Percentiles rank a stretch among this genome's conserved stretches.
Conservation (phyloP, 106 monocot species). For the Dioscorea dumetorum region DNA sequence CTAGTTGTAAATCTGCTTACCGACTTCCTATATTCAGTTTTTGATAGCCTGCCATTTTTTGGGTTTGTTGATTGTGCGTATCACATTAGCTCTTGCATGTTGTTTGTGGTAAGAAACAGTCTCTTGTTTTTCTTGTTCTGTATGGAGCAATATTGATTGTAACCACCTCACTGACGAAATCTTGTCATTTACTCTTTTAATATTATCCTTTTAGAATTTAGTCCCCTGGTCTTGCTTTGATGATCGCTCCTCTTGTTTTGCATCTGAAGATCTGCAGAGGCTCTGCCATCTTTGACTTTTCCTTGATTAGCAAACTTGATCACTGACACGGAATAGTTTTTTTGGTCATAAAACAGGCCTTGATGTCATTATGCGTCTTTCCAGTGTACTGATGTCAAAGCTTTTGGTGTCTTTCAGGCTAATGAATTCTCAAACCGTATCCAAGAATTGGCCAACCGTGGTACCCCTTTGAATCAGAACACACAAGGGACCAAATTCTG, state of each 20-base stretch:
- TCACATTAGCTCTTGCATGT: too few relatives aligned
- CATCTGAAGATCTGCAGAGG: not conserved
- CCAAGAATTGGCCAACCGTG: constrained; percentile 43
- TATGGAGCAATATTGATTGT: too few relatives aligned
- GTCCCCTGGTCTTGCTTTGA: not conserved
- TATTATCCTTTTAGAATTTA: not conserved
- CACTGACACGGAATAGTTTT: too few relatives aligned
- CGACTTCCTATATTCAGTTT: too few relatives aligned
- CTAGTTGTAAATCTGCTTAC: too few relatives aligned
- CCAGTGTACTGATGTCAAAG: too few relatives aligned
- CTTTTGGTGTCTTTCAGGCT: constrained; percentile 24
- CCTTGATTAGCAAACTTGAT: too few relatives aligned
- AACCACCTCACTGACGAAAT: too few relatives aligned
- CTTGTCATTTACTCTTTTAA: not conserved
- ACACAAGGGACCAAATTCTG: constrained; percentile 32
- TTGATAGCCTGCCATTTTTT: too few relatives aligned
- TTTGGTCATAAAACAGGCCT: not conserved
- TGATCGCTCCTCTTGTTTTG: not conserved
- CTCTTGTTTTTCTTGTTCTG: not conserved
- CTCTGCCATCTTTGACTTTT: not conserved
- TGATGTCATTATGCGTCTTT: not conserved
- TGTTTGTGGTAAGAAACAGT: not conserved
- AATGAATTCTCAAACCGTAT: constrained; percentile 57
- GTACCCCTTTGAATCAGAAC: constrained; percentile 21
- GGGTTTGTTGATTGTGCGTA: too few relatives aligned